phyloP scores from a whole-genome alignment of 208 protist species.

The Trypanosomatidae sp. region DNA sequence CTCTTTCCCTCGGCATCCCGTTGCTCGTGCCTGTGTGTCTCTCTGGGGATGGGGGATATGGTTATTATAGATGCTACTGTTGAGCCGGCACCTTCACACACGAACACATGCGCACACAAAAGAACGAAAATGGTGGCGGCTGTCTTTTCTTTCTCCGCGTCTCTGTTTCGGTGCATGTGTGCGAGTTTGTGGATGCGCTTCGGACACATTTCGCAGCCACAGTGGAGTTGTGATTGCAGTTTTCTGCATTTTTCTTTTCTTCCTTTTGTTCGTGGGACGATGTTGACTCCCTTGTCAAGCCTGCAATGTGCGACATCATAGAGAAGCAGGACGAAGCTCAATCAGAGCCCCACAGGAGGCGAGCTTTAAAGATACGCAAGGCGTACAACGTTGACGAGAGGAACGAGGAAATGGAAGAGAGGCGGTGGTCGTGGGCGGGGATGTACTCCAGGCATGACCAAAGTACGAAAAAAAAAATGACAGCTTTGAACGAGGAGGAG shows the following conservation, averaged over 20 bases:
- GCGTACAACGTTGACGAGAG: too few species aligned
- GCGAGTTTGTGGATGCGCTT: not conserved
- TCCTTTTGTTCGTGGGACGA: not conserved
- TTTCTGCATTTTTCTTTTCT: not conserved
- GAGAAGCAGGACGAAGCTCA: not conserved
- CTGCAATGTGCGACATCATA: slow-evolving; percentile 1
- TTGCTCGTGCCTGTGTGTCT: not conserved
- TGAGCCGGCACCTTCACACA: not conserved
- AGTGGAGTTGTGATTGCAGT: not conserved
- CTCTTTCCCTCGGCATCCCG: not conserved
- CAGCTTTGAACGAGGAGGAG: not conserved
- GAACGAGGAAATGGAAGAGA: not conserved
- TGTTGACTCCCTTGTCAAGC: not conserved
- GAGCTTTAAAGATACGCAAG: too few species aligned
- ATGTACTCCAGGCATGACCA: not conserved
- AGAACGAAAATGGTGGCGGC: too few species aligned
- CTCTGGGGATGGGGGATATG: not conserved
- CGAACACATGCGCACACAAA: too few species aligned
- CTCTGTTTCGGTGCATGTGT: not conserved
- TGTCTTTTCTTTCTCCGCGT: not conserved
- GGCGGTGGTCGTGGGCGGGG: not conserved
- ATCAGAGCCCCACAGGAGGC: not conserved
- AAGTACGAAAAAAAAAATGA: not conserved
- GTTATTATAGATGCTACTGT: not conserved
- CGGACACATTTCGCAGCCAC: not conserved